Evolutionary conservation across 306 rosid genomes (phyloP).

Genomic region (Castanopsis chinensis): DNA sequence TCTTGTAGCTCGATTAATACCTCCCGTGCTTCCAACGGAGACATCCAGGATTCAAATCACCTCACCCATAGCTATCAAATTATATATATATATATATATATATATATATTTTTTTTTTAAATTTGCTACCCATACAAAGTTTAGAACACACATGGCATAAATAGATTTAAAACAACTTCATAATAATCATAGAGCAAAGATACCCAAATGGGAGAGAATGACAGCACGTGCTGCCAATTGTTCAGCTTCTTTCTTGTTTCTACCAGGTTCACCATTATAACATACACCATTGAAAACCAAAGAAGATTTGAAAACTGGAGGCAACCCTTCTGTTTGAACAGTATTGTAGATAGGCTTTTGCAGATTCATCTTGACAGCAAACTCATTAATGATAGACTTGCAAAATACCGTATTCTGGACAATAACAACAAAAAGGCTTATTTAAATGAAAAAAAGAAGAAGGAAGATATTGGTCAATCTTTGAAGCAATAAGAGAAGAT

Average conservation of each 20-base stretch:
- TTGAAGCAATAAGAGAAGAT: slow-evolving; percentile 1
- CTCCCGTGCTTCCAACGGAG: no score
- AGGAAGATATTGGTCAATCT: neutral
- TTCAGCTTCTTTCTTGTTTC: slow-evolving; percentile 62
- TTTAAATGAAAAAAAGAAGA: neutral
- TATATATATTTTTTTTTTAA: no score
- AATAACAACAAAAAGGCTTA: neutral
- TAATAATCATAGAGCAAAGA: neutral
- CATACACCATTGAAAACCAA: slow-evolving; percentile 44
- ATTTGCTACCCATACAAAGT: neutral
- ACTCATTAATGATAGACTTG: slow-evolving; percentile 53
- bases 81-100: no score
- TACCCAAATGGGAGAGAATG: slow-evolving; percentile 54
- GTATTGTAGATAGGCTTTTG: slow-evolving; percentile 39
- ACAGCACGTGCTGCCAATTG: slow-evolving; percentile 52
- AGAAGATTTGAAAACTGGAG: slow-evolving; percentile 39
- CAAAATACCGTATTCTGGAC: slow-evolving; percentile 40
- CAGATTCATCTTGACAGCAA: slow-evolving; percentile 42
- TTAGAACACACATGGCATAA: neutral
- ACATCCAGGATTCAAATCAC: no score
- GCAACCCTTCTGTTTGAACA: slow-evolving; percentile 2
- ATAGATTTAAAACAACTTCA: neutral
- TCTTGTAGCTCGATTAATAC: no score
- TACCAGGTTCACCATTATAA: slow-evolving; percentile 35
- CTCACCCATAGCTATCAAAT: no score